Evolutionary conservation across 2,329 filamentous ascomycete genomes (phyloP), one percentile per base, ranked within the genome.

Genomic region (Cytospora paraplurivora): DNA sequence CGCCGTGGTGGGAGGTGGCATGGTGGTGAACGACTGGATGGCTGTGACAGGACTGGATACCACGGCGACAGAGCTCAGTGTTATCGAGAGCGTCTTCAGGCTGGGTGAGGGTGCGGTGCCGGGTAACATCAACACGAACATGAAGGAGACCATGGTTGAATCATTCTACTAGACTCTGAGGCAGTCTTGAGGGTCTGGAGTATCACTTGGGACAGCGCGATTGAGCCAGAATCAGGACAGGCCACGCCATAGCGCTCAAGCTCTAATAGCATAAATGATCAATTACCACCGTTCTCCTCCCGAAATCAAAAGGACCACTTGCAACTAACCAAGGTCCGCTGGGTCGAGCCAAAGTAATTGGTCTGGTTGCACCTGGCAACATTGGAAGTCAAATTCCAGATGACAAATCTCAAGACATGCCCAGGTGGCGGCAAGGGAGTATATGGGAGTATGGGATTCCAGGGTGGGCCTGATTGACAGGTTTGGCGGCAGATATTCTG

Each of bases 131-230:
- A 91, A 91, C 76, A 90, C 88, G 59, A 88, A 81, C 70, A 88
- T 97, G 82, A 98, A 97, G 86, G 94, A 98, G 77, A 95, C 93
- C 69, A 96, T 99, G 87, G 95, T 99, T 67, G 95, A 99, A 83
- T 96, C 92, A 72, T 99, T 98, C 81, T 99, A 99, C 82, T 99
- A 84, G 49, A 84, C 72, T 49, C 7, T 17, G 58, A 47, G 47
- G 61, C 47, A 37, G 17, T 34, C 27, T 47, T 52, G 33, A 12
- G 37, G 51, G 51, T 44, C 54, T 55, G 41, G 51, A 50, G n/a
- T 55, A 49, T 27, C 7, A 32, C 32, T 17, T 38, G 52, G 38
- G 32, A 53, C 51, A 37, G 59, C 37, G 49, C 32, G 37, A 19
- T 54, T 21, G 21, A 50, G 59, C 32, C 59, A 32, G 32, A 17